Evolutionary conservation across 192 early-diverging fungal species (phyloP).

Genomic region (Coemansia biformis): DNA sequence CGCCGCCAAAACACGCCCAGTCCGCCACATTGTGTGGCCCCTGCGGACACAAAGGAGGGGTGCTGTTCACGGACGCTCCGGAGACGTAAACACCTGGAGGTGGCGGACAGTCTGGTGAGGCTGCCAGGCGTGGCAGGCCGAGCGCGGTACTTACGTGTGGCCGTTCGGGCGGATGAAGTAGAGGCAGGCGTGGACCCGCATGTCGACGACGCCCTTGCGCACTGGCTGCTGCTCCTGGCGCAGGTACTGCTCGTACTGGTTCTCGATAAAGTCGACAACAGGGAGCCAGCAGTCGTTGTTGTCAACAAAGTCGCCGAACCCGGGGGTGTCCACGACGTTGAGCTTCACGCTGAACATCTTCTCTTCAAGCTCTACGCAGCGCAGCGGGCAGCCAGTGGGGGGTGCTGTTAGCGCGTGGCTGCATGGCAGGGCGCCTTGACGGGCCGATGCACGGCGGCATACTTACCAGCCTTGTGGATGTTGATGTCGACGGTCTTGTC

Average conservation of each 20-base stretch:
- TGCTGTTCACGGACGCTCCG: conserved; percentile 1
- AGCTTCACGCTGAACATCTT: conserved; percentile 97
- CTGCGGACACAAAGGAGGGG: too few species aligned
- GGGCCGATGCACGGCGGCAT: background rate
- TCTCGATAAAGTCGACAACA: conserved; percentile 96
- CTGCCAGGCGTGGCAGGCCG: too few species aligned
- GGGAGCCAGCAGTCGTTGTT: conserved; percentile 97
- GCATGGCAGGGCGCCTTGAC: too few species aligned
- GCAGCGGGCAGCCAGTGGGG: too few species aligned
- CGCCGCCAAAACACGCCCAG: too few species aligned
- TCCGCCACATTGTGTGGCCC: too few species aligned
- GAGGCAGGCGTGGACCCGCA: conserved; percentile 95
- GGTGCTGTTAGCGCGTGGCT: too few species aligned
- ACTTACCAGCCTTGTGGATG: conserved; percentile 66
- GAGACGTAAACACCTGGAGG: background rate
- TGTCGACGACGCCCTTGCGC: conserved; percentile 82
- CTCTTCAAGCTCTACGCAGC: conserved; percentile 79
- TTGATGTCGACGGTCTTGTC: conserved; percentile 97
- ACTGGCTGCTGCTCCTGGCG: conserved; percentile 84
- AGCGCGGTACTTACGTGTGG: conserved; percentile 63
- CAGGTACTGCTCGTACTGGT: conserved; percentile 94
- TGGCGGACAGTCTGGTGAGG: too few species aligned
- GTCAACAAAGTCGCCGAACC: conserved; percentile 87
- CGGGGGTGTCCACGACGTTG: conserved; percentile 88
- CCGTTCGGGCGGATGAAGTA: conserved; percentile 99